A percentile compares a stretch with the other conserved stretches of the same genome.
Conservation (phyloP, 352 stramenopile genomes). For the Globisporangium spiculum region DNA sequence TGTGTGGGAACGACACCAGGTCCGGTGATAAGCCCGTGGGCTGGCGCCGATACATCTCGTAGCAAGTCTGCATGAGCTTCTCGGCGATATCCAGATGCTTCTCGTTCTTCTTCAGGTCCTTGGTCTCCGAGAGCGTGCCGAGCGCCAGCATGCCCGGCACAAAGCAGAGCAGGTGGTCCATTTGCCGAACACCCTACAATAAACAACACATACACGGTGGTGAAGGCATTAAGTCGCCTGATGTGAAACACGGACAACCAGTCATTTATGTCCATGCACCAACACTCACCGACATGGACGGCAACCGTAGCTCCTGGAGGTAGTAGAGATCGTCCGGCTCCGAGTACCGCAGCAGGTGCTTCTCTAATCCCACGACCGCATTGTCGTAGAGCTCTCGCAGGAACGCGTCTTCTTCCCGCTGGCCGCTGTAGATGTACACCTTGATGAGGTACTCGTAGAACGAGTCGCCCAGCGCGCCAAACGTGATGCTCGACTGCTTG, state of each 20-base stretch:
- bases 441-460: constrained; percentile 99
- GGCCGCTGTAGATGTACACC: constrained; percentile 95
- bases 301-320: constrained; percentile 56
- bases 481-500: constrained; percentile 59
- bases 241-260: background rate
- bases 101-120: constrained; percentile 68
- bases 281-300: constrained; percentile 25
- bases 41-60: constrained; percentile 93
- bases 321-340: constrained; percentile 62
- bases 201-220: too few relatives aligned
- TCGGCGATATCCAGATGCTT: constrained; percentile 86
- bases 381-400: constrained; percentile 92
- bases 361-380: constrained; percentile 91
- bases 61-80: constrained; percentile 92
- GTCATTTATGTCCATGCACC: background rate
- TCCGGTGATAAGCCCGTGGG: constrained; percentile 93
- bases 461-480: constrained; percentile 94
- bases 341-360: constrained; percentile 84
- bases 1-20: constrained; percentile 85
- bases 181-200: constrained; percentile 49
- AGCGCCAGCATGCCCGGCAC: constrained; percentile 92
- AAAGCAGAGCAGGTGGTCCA: constrained; percentile 98
- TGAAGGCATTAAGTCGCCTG: too few relatives aligned
- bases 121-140: constrained; percentile 69
- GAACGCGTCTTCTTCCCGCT: constrained; percentile 55